Conservation (phyloP, 2,329 filamentous ascomycete species). For the Colletotrichum sp. region DNA sequence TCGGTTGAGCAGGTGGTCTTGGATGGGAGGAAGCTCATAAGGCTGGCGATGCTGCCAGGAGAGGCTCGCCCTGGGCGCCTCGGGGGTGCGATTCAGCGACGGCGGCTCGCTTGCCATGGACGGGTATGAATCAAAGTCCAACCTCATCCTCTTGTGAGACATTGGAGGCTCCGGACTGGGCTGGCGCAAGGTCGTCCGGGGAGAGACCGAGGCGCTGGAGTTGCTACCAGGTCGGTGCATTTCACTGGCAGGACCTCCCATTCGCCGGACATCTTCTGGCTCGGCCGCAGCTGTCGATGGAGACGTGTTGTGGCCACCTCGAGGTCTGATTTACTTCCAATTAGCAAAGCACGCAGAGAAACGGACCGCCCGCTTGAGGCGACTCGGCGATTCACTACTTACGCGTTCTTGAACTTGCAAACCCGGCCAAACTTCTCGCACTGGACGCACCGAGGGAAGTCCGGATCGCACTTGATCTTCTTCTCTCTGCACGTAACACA, state of each 20-base stretch:
- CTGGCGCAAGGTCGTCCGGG: slow-evolving; percentile 41
- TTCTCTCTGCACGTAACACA: slow-evolving; percentile 93
- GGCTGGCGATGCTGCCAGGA: slow-evolving; percentile 40
- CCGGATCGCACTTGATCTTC: slow-evolving; percentile 96
- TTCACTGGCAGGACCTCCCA: slow-evolving; percentile 39
- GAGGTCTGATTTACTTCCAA: slow-evolving; percentile 45
- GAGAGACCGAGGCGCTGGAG: slow-evolving; percentile 54
- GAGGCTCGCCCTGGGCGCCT: slow-evolving; percentile 40
- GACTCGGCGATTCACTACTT: slow-evolving; percentile 47
- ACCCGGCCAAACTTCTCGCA: slow-evolving; percentile 89
- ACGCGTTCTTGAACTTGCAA: slow-evolving; percentile 88
- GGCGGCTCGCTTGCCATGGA: slow-evolving; percentile 35
- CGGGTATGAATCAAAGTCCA: slow-evolving; percentile 52
- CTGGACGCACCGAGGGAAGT: slow-evolving; percentile 85
- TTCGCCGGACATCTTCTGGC: slow-evolving; percentile 48
- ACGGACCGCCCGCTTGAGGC: background rate
- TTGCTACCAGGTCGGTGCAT: slow-evolving; percentile 44
- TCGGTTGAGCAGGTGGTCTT: slow-evolving; percentile 52
- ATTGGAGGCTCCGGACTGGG: slow-evolving; percentile 33
- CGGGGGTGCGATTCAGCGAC: slow-evolving; percentile 35
- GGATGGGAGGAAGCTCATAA: slow-evolving; percentile 51
- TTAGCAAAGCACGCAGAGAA: slow-evolving; percentile 13
- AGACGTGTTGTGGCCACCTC: slow-evolving; percentile 63
- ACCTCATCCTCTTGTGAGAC: slow-evolving; percentile 54
- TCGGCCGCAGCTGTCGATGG: slow-evolving; percentile 58